phyloP scores from a whole-genome alignment of 139 green algal species.

The Chlorella vulgaris region DNA sequence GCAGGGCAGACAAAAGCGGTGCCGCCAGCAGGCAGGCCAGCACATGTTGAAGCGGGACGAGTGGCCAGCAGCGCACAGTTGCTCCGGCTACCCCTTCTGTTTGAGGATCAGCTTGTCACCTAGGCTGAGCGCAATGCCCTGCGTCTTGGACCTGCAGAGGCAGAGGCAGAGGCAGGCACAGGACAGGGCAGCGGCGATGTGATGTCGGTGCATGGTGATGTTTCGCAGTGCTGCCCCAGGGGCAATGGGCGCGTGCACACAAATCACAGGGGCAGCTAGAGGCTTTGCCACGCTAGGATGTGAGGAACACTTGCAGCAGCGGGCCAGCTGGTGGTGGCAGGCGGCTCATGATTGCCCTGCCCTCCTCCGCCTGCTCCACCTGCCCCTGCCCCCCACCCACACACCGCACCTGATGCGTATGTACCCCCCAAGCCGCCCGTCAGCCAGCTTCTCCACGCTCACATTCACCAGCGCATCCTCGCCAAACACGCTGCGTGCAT shows the following conservation, averaged over 20 bases:
- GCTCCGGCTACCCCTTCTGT: conserved; percentile 73
- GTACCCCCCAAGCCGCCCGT: conserved; percentile 90
- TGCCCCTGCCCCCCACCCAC: too few relatives aligned
- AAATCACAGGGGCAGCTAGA: too few relatives aligned
- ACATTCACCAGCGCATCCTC: conserved; percentile 99
- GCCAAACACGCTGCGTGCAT: conserved; percentile 93
- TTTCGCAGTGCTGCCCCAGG: too few relatives aligned
- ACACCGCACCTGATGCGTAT: conserved; percentile 97
- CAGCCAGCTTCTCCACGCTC: conserved; percentile 88
- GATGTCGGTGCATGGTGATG: too few relatives aligned
- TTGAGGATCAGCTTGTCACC: conserved; percentile 99
- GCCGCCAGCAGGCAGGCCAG: neutral
- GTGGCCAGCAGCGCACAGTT: neutral
- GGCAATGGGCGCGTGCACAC: too few relatives aligned
- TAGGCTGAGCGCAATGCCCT: conserved; percentile 92
- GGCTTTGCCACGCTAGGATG: too few relatives aligned
- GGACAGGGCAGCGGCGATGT: too few relatives aligned
- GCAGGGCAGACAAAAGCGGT: too few relatives aligned
- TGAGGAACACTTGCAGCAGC: too few relatives aligned
- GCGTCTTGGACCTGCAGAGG: conserved; percentile 65
- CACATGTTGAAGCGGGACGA: neutral
- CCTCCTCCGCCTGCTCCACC: too few relatives aligned
- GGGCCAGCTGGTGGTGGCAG: neutral
- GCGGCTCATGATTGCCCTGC: neutral
- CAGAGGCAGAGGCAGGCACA: too few relatives aligned